Percentiles rank a stretch among this genome's conserved stretches.
Evolutionary conservation across 2,329 filamentous ascomycete species (phyloP).

Genomic region (Cordyceps tenuipes): DNA sequence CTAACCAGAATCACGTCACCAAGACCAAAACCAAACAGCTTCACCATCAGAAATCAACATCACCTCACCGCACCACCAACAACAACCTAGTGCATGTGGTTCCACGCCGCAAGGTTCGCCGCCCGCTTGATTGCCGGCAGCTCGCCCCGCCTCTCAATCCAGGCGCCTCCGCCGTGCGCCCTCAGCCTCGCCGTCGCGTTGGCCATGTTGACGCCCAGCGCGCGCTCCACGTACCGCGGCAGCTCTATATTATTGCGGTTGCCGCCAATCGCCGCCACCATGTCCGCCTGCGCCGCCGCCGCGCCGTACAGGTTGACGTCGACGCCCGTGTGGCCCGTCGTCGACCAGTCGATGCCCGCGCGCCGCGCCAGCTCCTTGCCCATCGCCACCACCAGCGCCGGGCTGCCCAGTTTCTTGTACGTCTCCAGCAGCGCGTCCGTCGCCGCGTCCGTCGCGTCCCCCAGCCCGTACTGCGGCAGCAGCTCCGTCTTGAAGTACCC

Average conservation of each 20-base stretch:
- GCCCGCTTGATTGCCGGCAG: constrained; percentile 12
- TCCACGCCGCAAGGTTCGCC: constrained; percentile 1
- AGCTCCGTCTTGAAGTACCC: constrained; percentile 13
- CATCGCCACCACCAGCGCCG: constrained; percentile 12
- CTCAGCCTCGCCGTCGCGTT: constrained; percentile 18
- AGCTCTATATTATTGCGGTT: constrained; percentile 22
- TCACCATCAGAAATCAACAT: neutral
- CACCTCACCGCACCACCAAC: neutral
- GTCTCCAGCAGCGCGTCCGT: constrained; percentile 11
- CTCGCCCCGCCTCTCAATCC: constrained; percentile 17
- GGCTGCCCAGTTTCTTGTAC: constrained; percentile 10
- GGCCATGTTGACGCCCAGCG: constrained; percentile 17
- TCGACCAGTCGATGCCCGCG: constrained; percentile 18
- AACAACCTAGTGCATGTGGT: neutral
- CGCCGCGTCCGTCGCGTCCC: constrained; percentile 12
- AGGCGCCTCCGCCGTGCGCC: constrained; percentile 13
- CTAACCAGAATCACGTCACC: neutral
- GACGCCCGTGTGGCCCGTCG: constrained; percentile 16
- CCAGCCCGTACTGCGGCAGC: constrained; percentile 16
- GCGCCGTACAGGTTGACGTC: constrained; percentile 19
- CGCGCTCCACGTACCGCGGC: constrained; percentile 19
- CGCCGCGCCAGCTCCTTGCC: constrained; percentile 12
- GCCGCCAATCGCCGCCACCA: constrained; percentile 13
- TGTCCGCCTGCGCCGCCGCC: constrained; percentile 8
- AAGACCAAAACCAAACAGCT: neutral